Base-by-base conservation (phyloP, 495 filamentous ascomycete genomes). In the Lindgomyces ingoldianus region DNA sequence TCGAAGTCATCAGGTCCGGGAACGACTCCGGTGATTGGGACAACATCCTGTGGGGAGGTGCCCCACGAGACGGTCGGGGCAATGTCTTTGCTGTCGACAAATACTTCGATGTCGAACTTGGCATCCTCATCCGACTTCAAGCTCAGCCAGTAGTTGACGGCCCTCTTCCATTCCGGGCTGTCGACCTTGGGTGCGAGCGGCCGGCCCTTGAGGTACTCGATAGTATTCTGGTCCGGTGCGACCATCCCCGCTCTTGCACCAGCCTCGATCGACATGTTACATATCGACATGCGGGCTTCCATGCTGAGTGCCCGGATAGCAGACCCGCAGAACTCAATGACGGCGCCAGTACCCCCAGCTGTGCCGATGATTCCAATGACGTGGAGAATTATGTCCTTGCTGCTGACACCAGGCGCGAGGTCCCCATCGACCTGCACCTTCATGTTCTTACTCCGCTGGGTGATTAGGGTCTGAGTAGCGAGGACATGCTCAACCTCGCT, bases 231-330 rank as follows among this genome's bases (percentile, higher is more conserved):
- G 65, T 98, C 94, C 1, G 94, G 94, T 25, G 94, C 94, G 58
- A 98, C 87, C 90, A 98, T 93, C 62, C 94, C 94, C 60, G 94
- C 93, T 80, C 94, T 84, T 41, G 94, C 94, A 78, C 94, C 94
- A 61, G 79, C 94, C 80, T 98, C 94, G 73, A 98, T 97, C n/a
- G 93, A 91, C 94, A 98, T 98, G 80, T 98, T 98, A 79, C 94
- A 98, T 74, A 98, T 94, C 58, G 91, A 96, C 93, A 98, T 98
- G 71, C 94, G 88, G 39, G 94, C 94, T 75, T 98, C 94, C 85
- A 98, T 96, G 78, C 91, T 96, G 68, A 98, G 81, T 42, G 76
- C 77, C 64, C 90, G 85, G 72, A 98, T 96, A 55, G 93, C 91
- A 53, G 91, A 95, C 53, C 94, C 94, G 69, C 91, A 95, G 83